Percentiles rank a stretch among this genome's conserved stretches.
phyloP scores from a whole-genome alignment of 2,329 filamentous ascomycete genomes.

The Talaromyces sp. region DNA sequence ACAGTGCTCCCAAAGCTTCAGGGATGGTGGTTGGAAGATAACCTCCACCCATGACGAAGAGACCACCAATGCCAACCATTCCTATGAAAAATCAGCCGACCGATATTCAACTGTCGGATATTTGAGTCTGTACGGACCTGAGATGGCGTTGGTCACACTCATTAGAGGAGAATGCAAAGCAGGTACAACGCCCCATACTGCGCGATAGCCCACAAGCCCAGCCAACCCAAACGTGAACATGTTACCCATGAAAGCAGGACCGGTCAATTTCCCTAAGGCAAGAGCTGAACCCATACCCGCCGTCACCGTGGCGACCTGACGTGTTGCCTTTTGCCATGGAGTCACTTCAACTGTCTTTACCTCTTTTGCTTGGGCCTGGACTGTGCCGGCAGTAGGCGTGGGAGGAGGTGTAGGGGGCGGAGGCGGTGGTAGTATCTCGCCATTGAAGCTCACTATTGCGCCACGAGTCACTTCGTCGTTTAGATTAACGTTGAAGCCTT shows the following conservation, averaged over 20 bases:
- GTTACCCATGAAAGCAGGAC: constrained; percentile 83
- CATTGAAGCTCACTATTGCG: constrained; percentile 76
- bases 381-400: constrained; percentile 48
- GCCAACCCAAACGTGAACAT: constrained; percentile 81
- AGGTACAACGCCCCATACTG: constrained; percentile 81
- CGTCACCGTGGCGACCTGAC: constrained; percentile 71
- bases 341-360: constrained; percentile 65
- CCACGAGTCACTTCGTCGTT: constrained; percentile 82
- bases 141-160: constrained; percentile 92
- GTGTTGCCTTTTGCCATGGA: constrained; percentile 74
- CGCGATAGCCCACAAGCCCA: constrained; percentile 80
- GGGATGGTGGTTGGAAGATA: constrained; percentile 74
- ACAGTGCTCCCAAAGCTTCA: constrained; percentile 72
- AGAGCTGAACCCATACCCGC: constrained; percentile 73
- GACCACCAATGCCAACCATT: constrained; percentile 83
- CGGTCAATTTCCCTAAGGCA: constrained; percentile 74
- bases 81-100: constrained; percentile 36
- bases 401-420: constrained; percentile 64
- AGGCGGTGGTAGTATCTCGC: constrained; percentile 70
- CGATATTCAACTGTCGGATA: constrained; percentile 18
- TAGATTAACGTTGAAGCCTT: constrained; percentile 75
- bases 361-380: constrained; percentile 48
- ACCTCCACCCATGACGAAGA: constrained; percentile 85
- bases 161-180: constrained; percentile 85
- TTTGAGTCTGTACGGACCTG: constrained; percentile 47